Conservation (phyloP, 768 basidiomycete species). For the Strobilomyces dryophilus region DNA sequence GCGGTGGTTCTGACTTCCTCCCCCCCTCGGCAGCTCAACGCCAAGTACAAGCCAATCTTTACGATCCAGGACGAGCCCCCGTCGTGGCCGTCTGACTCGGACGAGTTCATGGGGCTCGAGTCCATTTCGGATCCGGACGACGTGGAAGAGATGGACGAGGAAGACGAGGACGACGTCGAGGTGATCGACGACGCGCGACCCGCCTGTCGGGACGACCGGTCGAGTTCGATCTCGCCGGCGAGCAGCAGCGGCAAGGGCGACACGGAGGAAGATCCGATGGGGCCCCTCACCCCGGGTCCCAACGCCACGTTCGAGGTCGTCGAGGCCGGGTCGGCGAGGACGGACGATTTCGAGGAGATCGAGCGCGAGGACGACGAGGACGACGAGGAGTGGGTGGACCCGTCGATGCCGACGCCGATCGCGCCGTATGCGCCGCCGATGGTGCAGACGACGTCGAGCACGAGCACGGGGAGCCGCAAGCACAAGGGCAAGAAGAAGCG, state of each 20-base stretch:
- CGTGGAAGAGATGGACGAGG: constrained; percentile 58
- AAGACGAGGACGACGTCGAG: constrained; percentile 44
- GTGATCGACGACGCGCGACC: constrained; percentile 23
- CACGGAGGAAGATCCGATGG: constrained; percentile 69
- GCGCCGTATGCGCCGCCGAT: constrained; percentile 29
- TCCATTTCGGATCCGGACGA: constrained; percentile 79
- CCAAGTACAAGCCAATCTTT: constrained; percentile 72
- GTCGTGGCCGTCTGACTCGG: constrained; percentile 71
- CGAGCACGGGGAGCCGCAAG: constrained; percentile 24
- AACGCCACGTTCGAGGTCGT: constrained; percentile 29
- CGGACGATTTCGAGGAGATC: constrained; percentile 27
- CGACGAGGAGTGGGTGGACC: constrained; percentile 66
- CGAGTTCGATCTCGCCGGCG: constrained; percentile 42
- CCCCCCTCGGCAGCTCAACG: constrained; percentile 16
- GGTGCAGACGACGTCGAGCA: constrained; percentile 20
- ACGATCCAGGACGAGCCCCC: constrained; percentile 87
- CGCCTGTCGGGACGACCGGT: no score
- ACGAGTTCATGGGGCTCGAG: constrained; percentile 71
- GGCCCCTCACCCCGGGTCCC: constrained; percentile 66
- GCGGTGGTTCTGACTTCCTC: constrained; percentile 7
- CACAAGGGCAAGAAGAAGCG: constrained; percentile 36
- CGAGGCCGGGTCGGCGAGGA: constrained; percentile 18
- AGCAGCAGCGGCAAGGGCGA: constrained; percentile 38
- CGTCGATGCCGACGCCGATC: constrained; percentile 44
- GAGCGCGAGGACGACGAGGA: constrained; percentile 31